Conservation (phyloP, 371 early-diverging fungal genomes). For the Chytridium lagenaria region DNA sequence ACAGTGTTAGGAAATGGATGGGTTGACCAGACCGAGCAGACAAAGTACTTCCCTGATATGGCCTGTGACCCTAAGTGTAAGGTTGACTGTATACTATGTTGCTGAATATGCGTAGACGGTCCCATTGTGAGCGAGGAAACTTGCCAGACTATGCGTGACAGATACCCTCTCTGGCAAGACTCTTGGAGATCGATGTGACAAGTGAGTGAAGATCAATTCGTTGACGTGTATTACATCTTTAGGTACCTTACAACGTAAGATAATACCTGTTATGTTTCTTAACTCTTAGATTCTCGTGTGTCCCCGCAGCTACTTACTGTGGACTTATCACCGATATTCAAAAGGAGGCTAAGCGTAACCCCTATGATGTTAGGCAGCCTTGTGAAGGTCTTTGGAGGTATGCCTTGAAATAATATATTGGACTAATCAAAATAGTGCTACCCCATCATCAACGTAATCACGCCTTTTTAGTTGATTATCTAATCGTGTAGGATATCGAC, state of each 20-base stretch:
- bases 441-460: neutral
- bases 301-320: slow-evolving; percentile 30
- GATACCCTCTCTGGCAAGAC: slow-evolving; percentile 75
- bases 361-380: slow-evolving; percentile 57
- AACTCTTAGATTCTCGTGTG: slow-evolving; percentile 21
- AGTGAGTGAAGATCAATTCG: too few relatives aligned
- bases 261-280: too few relatives aligned
- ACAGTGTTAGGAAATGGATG: slow-evolving; percentile 86
- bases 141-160: slow-evolving; percentile 74
- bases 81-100: slow-evolving; percentile 34
- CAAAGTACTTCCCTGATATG: slow-evolving; percentile 79
- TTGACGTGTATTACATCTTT: too few relatives aligned
- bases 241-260: too few relatives aligned
- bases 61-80: slow-evolving; percentile 47
- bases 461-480: neutral
- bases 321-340: slow-evolving; percentile 21
- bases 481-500: slow-evolving; percentile 61
- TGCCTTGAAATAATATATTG: neutral
- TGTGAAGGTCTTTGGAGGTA: slow-evolving; percentile 53
- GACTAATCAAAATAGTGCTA: neutral
- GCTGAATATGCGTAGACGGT: slow-evolving; percentile 78
- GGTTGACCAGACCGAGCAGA: slow-evolving; percentile 88
- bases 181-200: slow-evolving; percentile 42
- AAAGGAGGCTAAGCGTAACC: slow-evolving; percentile 44
- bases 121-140: slow-evolving; percentile 69